Evolutionary conservation across 805 yeast genomes (phyloP), one percentile per base, ranked within the genome.

Genomic region (Diddensiella santjacobensis): DNA sequence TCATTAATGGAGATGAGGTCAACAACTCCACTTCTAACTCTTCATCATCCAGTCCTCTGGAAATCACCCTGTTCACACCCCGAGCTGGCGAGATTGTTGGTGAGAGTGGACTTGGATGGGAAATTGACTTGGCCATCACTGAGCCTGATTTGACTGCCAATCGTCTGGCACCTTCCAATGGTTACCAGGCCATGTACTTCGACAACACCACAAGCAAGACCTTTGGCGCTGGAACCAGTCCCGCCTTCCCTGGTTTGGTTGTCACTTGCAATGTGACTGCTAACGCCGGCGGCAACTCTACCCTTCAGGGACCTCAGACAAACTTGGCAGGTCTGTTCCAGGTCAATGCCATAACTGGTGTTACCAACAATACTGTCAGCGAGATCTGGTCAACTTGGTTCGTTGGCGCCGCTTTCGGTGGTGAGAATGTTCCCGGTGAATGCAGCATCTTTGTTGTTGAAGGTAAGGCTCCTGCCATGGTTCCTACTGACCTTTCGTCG

Each of bases 311-410:
- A 26, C 31, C 31, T 13, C 31, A 40, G 43, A 40, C 43, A 20
- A 40, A 40, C 43, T 40, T 40, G 43, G 43, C 43, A 22, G 33
- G 20, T 24, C 43, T 40, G 3, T 40, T 40, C 43, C 43, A 40
- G 43, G 33, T 40, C 19, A 40, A 40, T 23, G 43, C 43, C n/a
- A 22, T 40, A 20, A 40, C 43, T 40, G 43, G 33, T 15, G 22
- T 40, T 22, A n/a, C 15, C 20, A 40, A 40, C 43, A 24, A 18
- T 19, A 40, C 33, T 23, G 24, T 40, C 35, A 20, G 29, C 24
- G 43, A 40, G 33, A 6, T 23, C 19, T 40, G 43, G 43, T 23
- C 43, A 4, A 40, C 43, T 40, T 40, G 43, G 43, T 40, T 40
- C 22, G 43, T 40, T 10, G 43, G 43, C 6, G 31, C 33, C 11